Percentiles rank a stretch among this genome's conserved stretches.
Evolutionary conservation across 2,329 filamentous ascomycete species (phyloP).

Genomic region (Sporothrix luriei): DNA sequence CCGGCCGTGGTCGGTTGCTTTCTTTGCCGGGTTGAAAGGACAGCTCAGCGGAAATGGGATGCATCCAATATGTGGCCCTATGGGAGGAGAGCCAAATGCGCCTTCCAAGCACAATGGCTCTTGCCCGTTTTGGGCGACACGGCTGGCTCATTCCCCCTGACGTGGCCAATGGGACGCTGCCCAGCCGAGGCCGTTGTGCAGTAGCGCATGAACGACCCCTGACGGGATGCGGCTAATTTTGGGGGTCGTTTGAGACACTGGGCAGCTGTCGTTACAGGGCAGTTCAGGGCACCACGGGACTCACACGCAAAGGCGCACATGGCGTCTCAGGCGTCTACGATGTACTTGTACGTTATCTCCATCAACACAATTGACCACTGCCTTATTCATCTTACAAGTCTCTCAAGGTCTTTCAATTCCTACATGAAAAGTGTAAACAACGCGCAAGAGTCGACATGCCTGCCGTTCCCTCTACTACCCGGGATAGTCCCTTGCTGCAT

Average conservation of each 20-base stretch:
- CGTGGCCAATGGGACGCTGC: slow-evolving; percentile 21
- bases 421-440: too few species aligned
- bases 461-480: neutral
- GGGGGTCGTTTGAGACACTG: neutral
- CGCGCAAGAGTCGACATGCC: too few species aligned
- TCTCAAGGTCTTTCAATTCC: too few species aligned
- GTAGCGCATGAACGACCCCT: slow-evolving; percentile 17
- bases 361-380: too few species aligned
- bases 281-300: too few species aligned
- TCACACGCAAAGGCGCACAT: too few species aligned
- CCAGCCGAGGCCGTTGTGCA: neutral
- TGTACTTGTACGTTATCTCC: too few species aligned
- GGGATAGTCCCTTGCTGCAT: neutral
- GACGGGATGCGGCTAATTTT: slow-evolving; percentile 24
- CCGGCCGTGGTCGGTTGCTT: neutral
- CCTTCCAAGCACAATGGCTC: neutral
- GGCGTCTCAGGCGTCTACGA: too few species aligned
- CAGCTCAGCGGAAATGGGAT: slow-evolving; percentile 32
- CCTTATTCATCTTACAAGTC: too few species aligned
- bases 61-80: slow-evolving; percentile 14
- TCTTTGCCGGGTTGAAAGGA: slow-evolving; percentile 31
- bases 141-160: slow-evolving; percentile 5
- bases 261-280: too few species aligned
- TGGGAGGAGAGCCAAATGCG: too few species aligned
- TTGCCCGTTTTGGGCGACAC: slow-evolving; percentile 15